Conservation (phyloP, 2,329 filamentous ascomycete genomes). For the Arthroderma sp. region DNA sequence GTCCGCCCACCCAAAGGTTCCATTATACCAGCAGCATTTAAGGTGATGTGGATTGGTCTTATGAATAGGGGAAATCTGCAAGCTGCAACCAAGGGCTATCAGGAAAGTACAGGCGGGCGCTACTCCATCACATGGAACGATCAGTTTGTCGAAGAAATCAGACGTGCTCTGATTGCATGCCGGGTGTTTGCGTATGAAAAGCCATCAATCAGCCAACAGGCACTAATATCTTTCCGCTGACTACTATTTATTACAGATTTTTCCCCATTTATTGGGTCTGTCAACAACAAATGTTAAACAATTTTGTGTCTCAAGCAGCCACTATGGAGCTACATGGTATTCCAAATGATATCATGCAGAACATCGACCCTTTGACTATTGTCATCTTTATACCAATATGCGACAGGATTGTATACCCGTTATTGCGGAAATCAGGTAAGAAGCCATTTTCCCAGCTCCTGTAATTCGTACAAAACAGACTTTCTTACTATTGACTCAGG, state of each 20-base stretch:
- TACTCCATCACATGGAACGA: constrained; percentile 49
- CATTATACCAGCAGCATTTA: constrained; percentile 53
- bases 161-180: constrained; percentile 52
- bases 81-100: constrained; percentile 54
- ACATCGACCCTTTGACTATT: constrained; percentile 61
- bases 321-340: constrained; percentile 53
- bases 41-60: constrained; percentile 39
- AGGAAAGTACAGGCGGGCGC: constrained; percentile 35
- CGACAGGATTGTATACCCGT: constrained; percentile 55
- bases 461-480: background rate
- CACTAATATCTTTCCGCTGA: background rate
- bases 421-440: constrained; percentile 41
- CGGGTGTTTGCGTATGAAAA: constrained; percentile 51
- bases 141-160: constrained; percentile 58
- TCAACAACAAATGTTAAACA: constrained; percentile 55
- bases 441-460: background rate
- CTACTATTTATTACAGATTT: constrained; percentile 11
- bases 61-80: constrained; percentile 42
- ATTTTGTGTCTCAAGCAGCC: constrained; percentile 51
- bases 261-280: constrained; percentile 57
- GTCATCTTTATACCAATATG: constrained; percentile 63
- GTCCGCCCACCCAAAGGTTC: constrained; percentile 46
- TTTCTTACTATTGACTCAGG: constrained; percentile 17
- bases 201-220: background rate
- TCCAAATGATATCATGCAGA: constrained; percentile 65